These are phyloP conservation scores for Euphorbia pulcherrima DNA, from an alignment of 345 rosid species.

Conservation along the genomic window DNA sequence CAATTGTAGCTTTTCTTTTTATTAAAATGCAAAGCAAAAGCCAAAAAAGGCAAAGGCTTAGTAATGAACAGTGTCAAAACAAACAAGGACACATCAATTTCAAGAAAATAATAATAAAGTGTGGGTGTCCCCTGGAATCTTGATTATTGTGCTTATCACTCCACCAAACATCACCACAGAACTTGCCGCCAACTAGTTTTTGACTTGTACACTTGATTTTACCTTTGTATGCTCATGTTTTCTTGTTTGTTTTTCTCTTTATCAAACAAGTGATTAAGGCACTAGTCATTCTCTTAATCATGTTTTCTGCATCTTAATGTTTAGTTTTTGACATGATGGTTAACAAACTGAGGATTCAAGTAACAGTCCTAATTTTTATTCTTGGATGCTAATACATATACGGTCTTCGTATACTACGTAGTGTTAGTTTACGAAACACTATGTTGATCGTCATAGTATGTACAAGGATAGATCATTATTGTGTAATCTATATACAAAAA, in stretches of 20 bases:
- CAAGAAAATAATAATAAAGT: not conserved
- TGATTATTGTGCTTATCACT: not conserved
- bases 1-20: not conserved
- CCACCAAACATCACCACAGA: not conserved
- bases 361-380: too few species aligned
- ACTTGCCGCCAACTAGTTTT: slow-evolving; percentile 10
- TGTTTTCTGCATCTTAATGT: too few species aligned
- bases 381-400: too few species aligned
- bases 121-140: not conserved
- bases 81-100: not conserved
- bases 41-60: not conserved
- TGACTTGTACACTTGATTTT: not conserved
- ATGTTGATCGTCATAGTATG: too few species aligned
- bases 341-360: too few species aligned
- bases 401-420: too few species aligned
- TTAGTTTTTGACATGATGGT: too few species aligned
- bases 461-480: too few species aligned
- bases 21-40: not conserved
- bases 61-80: not conserved
- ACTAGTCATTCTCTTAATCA: too few species aligned
- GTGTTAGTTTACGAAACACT: too few species aligned
- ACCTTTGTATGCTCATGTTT: not conserved
- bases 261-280: too few species aligned
- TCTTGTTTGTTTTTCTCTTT: not conserved
- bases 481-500: too few species aligned